These are phyloP conservation scores for Tilletia indica DNA, from an alignment of 1,284 basidiomycete species.

Conservation along the genomic window DNA sequence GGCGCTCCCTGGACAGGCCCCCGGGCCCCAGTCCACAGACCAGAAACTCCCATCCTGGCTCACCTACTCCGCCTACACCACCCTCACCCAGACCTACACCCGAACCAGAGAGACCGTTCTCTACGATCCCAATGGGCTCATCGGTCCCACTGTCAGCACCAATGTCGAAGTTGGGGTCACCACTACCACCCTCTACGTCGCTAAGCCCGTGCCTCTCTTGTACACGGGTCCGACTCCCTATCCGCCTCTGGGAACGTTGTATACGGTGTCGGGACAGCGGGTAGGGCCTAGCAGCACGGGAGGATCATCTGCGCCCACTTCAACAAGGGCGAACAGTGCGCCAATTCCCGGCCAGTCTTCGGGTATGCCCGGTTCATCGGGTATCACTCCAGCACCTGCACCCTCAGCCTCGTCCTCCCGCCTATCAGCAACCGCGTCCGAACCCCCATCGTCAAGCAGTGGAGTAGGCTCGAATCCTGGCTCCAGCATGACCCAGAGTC, in stretches of 20 bases:
- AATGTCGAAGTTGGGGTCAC: slow-evolving; percentile 28
- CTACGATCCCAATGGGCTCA: slow-evolving; percentile 37
- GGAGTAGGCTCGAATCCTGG: neutral
- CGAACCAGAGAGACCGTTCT: slow-evolving; percentile 32
- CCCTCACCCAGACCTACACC: slow-evolving; percentile 28
- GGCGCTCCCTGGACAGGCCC: slow-evolving; percentile 3
- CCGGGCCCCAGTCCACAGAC: slow-evolving; percentile 41
- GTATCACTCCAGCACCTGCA: neutral
- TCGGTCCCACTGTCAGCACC: slow-evolving; percentile 33
- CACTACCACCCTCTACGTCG: slow-evolving; percentile 31
- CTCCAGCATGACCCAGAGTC: neutral
- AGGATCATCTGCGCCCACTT: neutral
- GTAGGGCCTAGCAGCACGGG: neutral
- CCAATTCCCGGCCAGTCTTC: neutral
- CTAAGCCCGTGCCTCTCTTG: slow-evolving; percentile 29
- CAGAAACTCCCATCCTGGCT: slow-evolving; percentile 43
- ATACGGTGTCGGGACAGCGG: slow-evolving; percentile 24
- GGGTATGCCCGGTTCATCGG: too few species aligned
- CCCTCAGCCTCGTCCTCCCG: neutral
- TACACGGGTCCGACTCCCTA: slow-evolving; percentile 45
- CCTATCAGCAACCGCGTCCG: too few species aligned
- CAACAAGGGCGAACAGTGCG: neutral
- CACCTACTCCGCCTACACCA: slow-evolving; percentile 39
- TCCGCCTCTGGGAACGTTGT: slow-evolving; percentile 40
- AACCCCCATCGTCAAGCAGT: neutral